Percentiles rank a stretch among this genome's conserved stretches.
Evolutionary conservation across 148 eudicot species (phyloP).

Genomic region (Rhododendron kiyosumense): DNA sequence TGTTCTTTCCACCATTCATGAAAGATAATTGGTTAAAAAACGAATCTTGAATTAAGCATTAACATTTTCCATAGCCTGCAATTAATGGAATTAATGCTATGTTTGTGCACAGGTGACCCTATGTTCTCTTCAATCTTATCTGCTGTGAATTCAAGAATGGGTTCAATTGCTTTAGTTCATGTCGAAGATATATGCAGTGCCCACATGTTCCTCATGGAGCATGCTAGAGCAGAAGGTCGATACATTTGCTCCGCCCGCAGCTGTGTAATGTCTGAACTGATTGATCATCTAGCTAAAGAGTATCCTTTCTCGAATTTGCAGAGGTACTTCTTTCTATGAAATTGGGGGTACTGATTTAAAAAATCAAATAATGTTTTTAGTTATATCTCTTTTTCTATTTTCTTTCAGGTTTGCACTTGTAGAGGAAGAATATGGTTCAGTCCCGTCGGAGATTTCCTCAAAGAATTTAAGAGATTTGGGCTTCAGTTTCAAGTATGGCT

Average conservation of each 20-base stretch:
- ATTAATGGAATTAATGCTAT: not conserved
- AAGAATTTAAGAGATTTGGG: conserved; percentile 67
- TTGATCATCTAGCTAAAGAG: conserved; percentile 25
- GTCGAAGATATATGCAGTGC: conserved; percentile 41
- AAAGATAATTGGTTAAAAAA: not conserved
- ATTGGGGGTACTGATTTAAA: not conserved
- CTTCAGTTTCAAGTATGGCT: conserved; percentile 39
- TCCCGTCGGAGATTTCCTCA: conserved; percentile 55
- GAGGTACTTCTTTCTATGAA: conserved; percentile 22
- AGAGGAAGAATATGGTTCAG: conserved; percentile 21
- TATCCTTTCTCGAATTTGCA: conserved; percentile 25
- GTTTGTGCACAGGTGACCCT: not conserved
- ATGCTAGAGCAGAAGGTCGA: conserved; percentile 40
- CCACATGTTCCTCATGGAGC: conserved; percentile 68
- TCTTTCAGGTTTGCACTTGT: conserved; percentile 15
- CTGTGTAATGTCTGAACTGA: conserved; percentile 28
- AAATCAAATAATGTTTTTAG: not conserved
- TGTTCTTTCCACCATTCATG: not conserved
- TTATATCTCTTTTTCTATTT: conserved; percentile 1
- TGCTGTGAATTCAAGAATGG: conserved; percentile 58
- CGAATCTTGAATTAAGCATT: not conserved
- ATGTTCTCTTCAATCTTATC: conserved; percentile 37
- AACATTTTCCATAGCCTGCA: not conserved
- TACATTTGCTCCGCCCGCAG: conserved; percentile 38
- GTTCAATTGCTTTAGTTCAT: conserved; percentile 49